Percentiles rank a stretch among this genome's conserved stretches.
Evolutionary conservation across 306 rosid genomes (phyloP).

Genomic region (Malus orientalis): DNA sequence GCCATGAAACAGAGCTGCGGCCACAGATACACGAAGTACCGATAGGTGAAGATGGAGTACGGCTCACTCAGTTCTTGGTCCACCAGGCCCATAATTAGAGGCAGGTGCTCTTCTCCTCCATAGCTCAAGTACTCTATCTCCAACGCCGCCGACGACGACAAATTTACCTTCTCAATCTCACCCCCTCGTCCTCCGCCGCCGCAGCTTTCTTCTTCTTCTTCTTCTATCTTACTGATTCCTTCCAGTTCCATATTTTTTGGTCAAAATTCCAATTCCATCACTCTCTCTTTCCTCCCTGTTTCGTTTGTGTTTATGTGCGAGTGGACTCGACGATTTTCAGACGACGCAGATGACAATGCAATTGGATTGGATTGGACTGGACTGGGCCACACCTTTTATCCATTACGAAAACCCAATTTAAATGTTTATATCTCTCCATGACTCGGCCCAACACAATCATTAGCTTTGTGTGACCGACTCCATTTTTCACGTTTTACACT

Average conservation of each 20-base stretch:
- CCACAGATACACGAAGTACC: conserved; percentile 93
- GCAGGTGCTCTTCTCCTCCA: conserved; percentile 84
- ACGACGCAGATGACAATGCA: neutral
- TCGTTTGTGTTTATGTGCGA: neutral
- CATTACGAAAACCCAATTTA: no score
- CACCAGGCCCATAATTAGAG: conserved; percentile 79
- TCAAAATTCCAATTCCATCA: neutral
- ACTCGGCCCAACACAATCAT: neutral
- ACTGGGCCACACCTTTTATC: no score
- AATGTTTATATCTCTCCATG: neutral
- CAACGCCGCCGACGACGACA: conserved; percentile 37
- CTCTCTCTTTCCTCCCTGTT: neutral
- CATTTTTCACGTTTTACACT: no score
- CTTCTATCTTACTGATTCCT: neutral
- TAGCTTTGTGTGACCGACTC: no score
- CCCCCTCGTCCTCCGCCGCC: conserved; percentile 24
- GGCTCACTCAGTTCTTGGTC: conserved; percentile 97
- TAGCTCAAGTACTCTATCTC: conserved; percentile 79
- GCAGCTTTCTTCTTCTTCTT: conserved; percentile 15
- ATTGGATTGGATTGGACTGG: neutral
- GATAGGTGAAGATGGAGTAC: conserved; percentile 93
- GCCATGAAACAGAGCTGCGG: conserved; percentile 96
- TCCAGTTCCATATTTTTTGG: conserved; percentile 9
- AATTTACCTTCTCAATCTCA: conserved; percentile 15
- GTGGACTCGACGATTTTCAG: neutral